Base-by-base conservation (phyloP, 2,329 filamentous ascomycete species). In the Cladosporium sp. region DNA sequence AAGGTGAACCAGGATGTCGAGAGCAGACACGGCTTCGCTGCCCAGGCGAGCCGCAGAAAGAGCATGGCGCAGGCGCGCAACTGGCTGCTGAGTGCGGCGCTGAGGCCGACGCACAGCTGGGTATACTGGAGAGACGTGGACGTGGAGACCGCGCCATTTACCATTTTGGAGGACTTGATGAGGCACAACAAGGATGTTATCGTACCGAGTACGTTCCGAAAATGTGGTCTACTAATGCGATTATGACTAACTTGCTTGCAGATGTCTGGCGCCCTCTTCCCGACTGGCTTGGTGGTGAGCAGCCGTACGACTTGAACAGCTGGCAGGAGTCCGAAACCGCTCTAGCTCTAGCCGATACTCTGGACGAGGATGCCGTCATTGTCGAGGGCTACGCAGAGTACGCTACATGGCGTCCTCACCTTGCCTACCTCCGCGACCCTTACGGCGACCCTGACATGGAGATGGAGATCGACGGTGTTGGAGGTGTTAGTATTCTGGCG, bases 301-400 rank as follows among this genome's bases (percentile, higher is more conserved):
- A 98, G 69, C 93, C 93, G 1, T 98, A 98, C 69, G 93, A 98
- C 72, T 72, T 98, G 63, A 98, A 98, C 70, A 97, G 92, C 13
- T 98, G 93, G 93, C 93, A 98, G 71, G 93, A 98, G 71, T 98
- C 93, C 0, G 95, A 98, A 67, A 98, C 93, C 0, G 93, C 93
- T 0, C 77, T 98, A 49, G 89, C 89, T 8, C 79, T 98, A 35
- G 93, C 93, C 9, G 92, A 98, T 59, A 95, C 90, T 0, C 79
- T 98, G 3, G 93, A 98, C 60, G 93, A 98, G 69, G 93, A 98
- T 68, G 93, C 93, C 3, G 93, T 98, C 37, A 98, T 98, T 71
- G 93, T 98, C 4, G 93, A 98, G 72, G 93, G 93, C 14, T 98
- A 98, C 67, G 93, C 93, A 55, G 93, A 98, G 74, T 98, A 98